Base-by-base conservation (phyloP, 495 filamentous ascomycete species). In the Lasiosphaeris hirsuta region DNA sequence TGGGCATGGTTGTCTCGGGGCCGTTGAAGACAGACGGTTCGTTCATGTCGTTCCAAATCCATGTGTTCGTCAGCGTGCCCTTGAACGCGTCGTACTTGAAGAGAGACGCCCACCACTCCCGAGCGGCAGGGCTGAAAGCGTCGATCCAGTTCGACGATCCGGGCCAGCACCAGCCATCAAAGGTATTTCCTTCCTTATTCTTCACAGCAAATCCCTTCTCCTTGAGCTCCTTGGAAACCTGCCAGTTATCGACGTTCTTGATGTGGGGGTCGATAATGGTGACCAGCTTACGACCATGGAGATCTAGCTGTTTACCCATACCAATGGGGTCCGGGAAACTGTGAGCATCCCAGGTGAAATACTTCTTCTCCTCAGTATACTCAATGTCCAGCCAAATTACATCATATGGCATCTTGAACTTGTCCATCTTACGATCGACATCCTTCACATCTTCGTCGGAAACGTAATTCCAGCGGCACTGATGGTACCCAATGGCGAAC, bases 41-140 rank as follows among this genome's bases (percentile, higher is more conserved):
- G 64, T 97, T 98, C 94, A 98, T 98, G 68, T 98, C 94, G 71
- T 98, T 98, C 94, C 94, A 98, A 67, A 97, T 86, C 75, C 90
- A 96, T 4, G 87, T 83, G 67, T 96, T 97, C 38, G 85, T 72
- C 63, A 86, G 78, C 4, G 90, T 86, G 46, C 90, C 90, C 68
- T 89, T 88, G 78, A 95, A 97, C 42, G 72, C 81, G 66, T 90
- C 85, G 64, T 91, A 96, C 60, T 88, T 87, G 80, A 95, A 96
- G 7, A 97, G 83, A 10, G 77, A 71, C 42, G 80, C 83, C 94
- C 94, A 98, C 95, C 95, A 98, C 47, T 85, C 81, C 47, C 84
- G 81, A 23, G 90, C 88, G 2, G 84, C 86, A 19, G 93, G 91
- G 64, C 90, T 97, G 75, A 98, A 97, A 69, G 84, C 86, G 63